phyloP scores from a whole-genome alignment of 805 yeast species.

The Yamadazyma ubonensis region DNA sequence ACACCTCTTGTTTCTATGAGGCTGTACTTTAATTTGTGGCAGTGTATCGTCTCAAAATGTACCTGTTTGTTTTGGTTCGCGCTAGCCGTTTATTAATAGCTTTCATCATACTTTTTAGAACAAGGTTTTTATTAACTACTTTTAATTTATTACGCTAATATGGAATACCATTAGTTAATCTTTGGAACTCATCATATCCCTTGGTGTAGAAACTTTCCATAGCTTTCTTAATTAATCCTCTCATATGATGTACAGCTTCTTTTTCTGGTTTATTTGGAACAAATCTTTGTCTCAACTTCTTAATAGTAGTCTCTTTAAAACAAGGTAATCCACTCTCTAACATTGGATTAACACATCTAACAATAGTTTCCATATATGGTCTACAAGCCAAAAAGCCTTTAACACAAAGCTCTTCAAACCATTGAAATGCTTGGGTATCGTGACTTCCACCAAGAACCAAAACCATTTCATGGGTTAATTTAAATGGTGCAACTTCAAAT shows the following conservation, averaged over 20 bases:
- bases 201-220: constrained; percentile 86
- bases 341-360: constrained; percentile 89
- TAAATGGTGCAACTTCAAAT: constrained; percentile 98
- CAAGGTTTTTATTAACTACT: background rate
- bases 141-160: constrained; percentile 42
- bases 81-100: background rate
- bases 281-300: constrained; percentile 73
- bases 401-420: constrained; percentile 95
- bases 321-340: constrained; percentile 94
- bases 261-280: constrained; percentile 76
- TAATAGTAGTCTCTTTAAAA: constrained; percentile 85
- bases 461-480: constrained; percentile 94
- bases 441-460: constrained; percentile 91
- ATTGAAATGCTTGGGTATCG: constrained; percentile 79
- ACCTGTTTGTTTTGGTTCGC: constrained; percentile 1
- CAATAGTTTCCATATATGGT: constrained; percentile 81
- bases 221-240: constrained; percentile 72
- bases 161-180: constrained; percentile 95
- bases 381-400: constrained; percentile 88
- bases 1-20: too few relatives aligned
- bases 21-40: constrained; percentile 1
- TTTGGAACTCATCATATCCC: constrained; percentile 97
- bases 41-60: constrained; percentile 2
- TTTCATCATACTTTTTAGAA: background rate
- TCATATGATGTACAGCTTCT: constrained; percentile 80